Evolutionary conservation across 1,284 basidiomycete species (phyloP), one percentile per base, ranked within the genome.

Genomic region (Hypsizygus ulmarius): DNA sequence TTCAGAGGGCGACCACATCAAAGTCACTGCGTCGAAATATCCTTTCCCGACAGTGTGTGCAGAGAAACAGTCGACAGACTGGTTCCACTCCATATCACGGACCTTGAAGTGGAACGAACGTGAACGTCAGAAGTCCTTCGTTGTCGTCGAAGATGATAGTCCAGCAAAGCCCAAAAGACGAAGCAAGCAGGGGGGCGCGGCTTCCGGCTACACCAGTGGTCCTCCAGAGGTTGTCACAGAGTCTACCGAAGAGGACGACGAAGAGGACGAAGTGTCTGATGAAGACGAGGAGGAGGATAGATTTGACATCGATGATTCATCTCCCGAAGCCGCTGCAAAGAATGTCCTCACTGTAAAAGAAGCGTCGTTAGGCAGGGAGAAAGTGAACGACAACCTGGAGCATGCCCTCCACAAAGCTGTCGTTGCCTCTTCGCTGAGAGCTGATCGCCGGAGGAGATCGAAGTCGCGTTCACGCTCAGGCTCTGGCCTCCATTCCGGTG

Each of bases 31-130:
- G 0, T 98, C 95, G 3, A 93, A 90, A 63, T 99, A 95, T 67
- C 97, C 97, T 3, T 99, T 99, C 79, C 97, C 97, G 0, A 99
- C 97, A 1, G 93, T 99, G 4, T 98, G 94, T 63, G 93, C 93
- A 8, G 93, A 97, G 63, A 97, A 96, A 56, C 95, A 97, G 66
- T 95, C 91, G 5, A 93, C 89, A 2, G 96, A 99, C 64, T 99
- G 97, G 97, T 99, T 99, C 82, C 85, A 93, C 54, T 82, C 94
- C 8, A 99, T 97, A 55, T 90, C 90, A 27, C 80, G 94, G n/a
- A 98, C 94, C 6, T 77, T 98, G 46, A 93, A 95, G 64, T 98
- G 94, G 93, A 97, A 97, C 70, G 94, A 99, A 66, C 85, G 97
- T 15, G 93, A 97, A 67, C 82, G 93, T 37, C 95, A 97, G 63